These are phyloP conservation scores for Monosporascus sp. DNA, from an alignment of 2,329 filamentous ascomycete genomes.

Conservation along the genomic window DNA sequence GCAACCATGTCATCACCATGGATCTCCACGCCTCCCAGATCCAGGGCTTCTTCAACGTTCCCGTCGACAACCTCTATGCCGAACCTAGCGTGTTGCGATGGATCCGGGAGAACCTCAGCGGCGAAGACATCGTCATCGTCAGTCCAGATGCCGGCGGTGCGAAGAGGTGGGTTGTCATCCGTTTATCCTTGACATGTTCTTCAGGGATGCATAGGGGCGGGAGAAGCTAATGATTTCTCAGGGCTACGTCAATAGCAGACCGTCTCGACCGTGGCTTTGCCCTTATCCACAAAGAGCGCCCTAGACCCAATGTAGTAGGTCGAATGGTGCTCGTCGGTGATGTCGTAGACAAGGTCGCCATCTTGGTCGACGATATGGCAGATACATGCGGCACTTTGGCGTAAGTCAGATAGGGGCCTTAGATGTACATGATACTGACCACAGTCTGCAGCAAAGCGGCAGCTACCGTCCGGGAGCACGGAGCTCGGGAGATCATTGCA, in stretches of 20 bases:
- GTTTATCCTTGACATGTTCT: neutral
- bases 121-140: conserved; percentile 85
- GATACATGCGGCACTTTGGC: conserved; percentile 78
- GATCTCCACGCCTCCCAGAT: conserved; percentile 92
- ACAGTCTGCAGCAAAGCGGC: conserved; percentile 69
- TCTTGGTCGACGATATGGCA: conserved; percentile 97
- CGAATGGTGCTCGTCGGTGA: conserved; percentile 96
- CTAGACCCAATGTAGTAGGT: conserved; percentile 78
- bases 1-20: conserved; percentile 93
- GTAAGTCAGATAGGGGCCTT: conserved; percentile 5
- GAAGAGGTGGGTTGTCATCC: conserved; percentile 56
- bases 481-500: conserved; percentile 81
- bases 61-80: conserved; percentile 76
- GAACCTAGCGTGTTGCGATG: conserved; percentile 88
- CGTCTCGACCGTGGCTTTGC: conserved; percentile 86
- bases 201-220: neutral
- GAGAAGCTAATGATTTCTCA: conserved; percentile 20
- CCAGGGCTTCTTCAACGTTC: conserved; percentile 89
- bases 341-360: conserved; percentile 84
- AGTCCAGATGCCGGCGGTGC: conserved; percentile 92
- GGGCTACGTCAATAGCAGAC: conserved; percentile 88
- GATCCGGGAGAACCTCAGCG: conserved; percentile 80
- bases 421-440: neutral
- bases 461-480: conserved; percentile 79
- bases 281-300: conserved; percentile 93